Conservation (phyloP, 495 filamentous ascomycete species). For the Penicillium soppii region DNA sequence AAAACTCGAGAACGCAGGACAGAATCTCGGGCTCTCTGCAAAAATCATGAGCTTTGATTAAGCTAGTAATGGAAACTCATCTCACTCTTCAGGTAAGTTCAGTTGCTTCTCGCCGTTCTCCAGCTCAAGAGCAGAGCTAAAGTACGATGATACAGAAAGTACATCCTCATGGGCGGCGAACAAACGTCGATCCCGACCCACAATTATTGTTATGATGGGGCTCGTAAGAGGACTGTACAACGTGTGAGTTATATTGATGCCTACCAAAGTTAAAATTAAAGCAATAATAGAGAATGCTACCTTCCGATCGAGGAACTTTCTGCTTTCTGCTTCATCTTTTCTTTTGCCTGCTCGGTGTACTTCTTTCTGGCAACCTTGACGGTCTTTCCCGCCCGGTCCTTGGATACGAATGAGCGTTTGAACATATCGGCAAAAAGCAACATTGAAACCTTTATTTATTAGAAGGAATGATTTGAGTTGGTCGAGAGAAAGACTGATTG, state of each 20-base stretch:
- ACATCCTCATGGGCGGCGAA: slow-evolving; percentile 72
- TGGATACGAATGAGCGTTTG: slow-evolving; percentile 76
- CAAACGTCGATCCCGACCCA: slow-evolving; percentile 77
- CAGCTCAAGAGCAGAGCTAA: slow-evolving; percentile 52
- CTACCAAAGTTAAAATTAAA: too few species aligned
- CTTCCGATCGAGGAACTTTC: slow-evolving; percentile 52
- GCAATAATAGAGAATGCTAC: slow-evolving; percentile 34
- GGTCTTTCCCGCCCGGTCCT: slow-evolving; percentile 76
- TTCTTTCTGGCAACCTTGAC: slow-evolving; percentile 70
- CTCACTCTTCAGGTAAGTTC: slow-evolving; percentile 58
- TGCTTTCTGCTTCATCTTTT: slow-evolving; percentile 68
- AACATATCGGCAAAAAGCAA: slow-evolving; percentile 62
- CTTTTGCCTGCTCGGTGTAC: slow-evolving; percentile 68
- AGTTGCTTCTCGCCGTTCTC: slow-evolving; percentile 55
- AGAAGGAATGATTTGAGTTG: slow-evolving; percentile 40
- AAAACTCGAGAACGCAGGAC: slow-evolving; percentile 66
- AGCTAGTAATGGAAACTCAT: background rate
- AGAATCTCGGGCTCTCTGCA: slow-evolving; percentile 62
- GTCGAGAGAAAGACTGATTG: slow-evolving; percentile 30
- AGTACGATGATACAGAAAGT: slow-evolving; percentile 58
- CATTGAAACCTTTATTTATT: slow-evolving; percentile 23
- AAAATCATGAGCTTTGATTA: background rate
- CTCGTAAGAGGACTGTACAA: slow-evolving; percentile 59
- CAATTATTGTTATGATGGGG: slow-evolving; percentile 79
- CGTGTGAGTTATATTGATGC: slow-evolving; percentile 5